These are phyloP conservation scores for Agrocybe praecox DNA, from an alignment of 768 basidiomycete genomes.

Conservation along the genomic window DNA sequence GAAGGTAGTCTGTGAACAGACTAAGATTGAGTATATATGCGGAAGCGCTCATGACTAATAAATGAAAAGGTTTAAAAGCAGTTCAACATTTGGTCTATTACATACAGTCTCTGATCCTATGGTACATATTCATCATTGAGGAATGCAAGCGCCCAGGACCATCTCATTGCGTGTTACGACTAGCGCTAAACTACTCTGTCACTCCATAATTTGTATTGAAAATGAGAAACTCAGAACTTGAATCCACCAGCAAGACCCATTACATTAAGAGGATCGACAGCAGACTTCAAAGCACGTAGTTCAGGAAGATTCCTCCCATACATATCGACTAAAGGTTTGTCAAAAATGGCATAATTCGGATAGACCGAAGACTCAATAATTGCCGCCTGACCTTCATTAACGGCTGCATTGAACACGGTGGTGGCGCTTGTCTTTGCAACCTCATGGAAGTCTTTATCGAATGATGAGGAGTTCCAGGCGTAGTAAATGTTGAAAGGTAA, in stretches of 20 bases:
- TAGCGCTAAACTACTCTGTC: no score
- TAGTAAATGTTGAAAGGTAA: constrained; percentile 29
- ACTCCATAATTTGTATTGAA: no score
- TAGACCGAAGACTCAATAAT: constrained; percentile 25
- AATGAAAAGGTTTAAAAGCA: no score
- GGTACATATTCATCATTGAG: no score
- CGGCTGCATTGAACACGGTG: constrained; percentile 34
- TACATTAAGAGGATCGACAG: constrained; percentile 56
- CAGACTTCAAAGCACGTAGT: constrained; percentile 41
- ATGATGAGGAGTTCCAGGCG: constrained; percentile 18
- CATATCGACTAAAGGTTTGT: constrained; percentile 50
- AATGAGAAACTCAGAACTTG: constrained; percentile 37
- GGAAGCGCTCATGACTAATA: no score
- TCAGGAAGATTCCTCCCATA: constrained; percentile 50
- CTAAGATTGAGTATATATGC: no score
- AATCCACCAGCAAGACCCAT: constrained; percentile 72
- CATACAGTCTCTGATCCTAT: no score
- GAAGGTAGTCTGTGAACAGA: no score
- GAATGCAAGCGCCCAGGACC: no score
- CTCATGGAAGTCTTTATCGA: constrained; percentile 29
- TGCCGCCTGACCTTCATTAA: constrained; percentile 34
- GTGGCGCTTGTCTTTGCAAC: constrained; percentile 36
- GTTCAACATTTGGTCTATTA: no score
- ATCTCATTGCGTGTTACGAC: no score
- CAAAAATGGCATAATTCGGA: constrained; percentile 58